Evolutionary conservation across 805 yeast genomes (phyloP).

Genomic region (Lachancea meyersii): DNA sequence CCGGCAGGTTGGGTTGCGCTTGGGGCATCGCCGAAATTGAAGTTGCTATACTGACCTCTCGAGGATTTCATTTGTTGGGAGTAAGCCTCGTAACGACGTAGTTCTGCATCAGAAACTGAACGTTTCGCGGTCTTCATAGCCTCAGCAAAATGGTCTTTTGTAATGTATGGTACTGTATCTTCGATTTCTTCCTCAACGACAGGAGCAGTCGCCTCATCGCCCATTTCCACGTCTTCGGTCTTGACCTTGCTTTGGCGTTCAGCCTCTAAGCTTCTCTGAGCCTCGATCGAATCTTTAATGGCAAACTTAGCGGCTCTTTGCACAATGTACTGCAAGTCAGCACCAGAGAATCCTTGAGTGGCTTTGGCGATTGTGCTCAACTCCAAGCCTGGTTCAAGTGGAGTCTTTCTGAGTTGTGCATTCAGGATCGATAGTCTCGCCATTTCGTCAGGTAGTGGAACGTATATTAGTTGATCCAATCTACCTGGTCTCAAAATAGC

Average conservation of each 20-base stretch:
- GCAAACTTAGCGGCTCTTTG: constrained; percentile 99
- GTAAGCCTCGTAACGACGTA: constrained; percentile 97
- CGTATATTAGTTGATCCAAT: constrained; percentile 96
- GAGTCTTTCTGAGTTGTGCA: constrained; percentile 97
- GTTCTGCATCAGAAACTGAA: constrained; percentile 93
- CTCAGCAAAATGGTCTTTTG: constrained; percentile 92
- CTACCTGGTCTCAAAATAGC: constrained; percentile 98
- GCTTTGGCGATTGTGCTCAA: constrained; percentile 82
- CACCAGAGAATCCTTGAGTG: constrained; percentile 99
- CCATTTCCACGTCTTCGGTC: constrained; percentile 42
- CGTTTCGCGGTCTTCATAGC: constrained; percentile 99
- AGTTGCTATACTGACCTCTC: constrained; percentile 89
- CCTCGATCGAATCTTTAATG: constrained; percentile 95
- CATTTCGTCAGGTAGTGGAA: constrained; percentile 93
- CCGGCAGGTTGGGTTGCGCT: constrained; percentile 30
- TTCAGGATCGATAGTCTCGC: constrained; percentile 89
- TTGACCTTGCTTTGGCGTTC: constrained; percentile 26
- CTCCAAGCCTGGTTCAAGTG: constrained; percentile 94
- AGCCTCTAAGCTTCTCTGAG: constrained; percentile 46
- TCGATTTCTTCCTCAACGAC: constrained; percentile 56
- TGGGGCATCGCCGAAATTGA: constrained; percentile 66
- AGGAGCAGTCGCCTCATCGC: constrained; percentile 31
- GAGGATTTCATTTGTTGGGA: constrained; percentile 95
- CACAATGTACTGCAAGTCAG: constrained; percentile 93
- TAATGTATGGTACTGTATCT: constrained; percentile 94